Base-by-base conservation (phyloP, 2,329 filamentous ascomycete species). In the Dactylonectria estremocensis region DNA sequence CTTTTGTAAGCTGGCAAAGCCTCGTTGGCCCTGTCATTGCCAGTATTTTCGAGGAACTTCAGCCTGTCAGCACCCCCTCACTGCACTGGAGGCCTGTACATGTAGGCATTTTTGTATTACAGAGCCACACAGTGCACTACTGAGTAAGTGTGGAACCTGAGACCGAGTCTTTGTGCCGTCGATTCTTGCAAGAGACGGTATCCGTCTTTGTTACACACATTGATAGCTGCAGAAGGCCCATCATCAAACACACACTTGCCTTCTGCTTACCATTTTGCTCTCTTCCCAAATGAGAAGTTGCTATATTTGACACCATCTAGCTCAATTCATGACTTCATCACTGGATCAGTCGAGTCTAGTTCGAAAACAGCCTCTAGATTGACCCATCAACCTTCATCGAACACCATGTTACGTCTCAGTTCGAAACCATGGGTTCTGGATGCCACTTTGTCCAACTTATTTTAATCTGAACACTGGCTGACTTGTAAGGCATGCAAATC, bases 41-140 rank as follows among this genome's bases (percentile, higher is more conserved):
- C 35, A 24, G 10, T 58, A 28, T 56, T 52, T 37, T 57, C 16
- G 33, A 22, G 35, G 54, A 33, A 35, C 33, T 28, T 35, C 46
- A 37, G 54, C n/a, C 45, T 8, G 54, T 64, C 54, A 64, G 61
- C 53, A 40, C 45, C 14, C 1, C 40, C 33, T 43, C 40, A 14
- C 40, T n/a, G 3, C 40, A 14, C n/a, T 55, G 33, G 52, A 40
- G 18, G 52, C 52, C 52, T 40, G 40, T 43, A 43, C 40, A n/a
- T 14, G 40, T 43, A 43, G 40, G 16, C 16, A 43, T n/a, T 8
- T 43, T 1, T 7, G 40, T 14, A 43, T 14, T 14, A n/a, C 40
- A 43, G n/a, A n/a, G 40, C 8, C 40, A n/a, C 16, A 43, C 16
- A 43, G n/a, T 5, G 8, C 5, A 43, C 40, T n/a, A 14, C 40